Base-by-base conservation (phyloP, 2,329 filamentous ascomycete species). In the Neofusicoccum cordaticola region DNA sequence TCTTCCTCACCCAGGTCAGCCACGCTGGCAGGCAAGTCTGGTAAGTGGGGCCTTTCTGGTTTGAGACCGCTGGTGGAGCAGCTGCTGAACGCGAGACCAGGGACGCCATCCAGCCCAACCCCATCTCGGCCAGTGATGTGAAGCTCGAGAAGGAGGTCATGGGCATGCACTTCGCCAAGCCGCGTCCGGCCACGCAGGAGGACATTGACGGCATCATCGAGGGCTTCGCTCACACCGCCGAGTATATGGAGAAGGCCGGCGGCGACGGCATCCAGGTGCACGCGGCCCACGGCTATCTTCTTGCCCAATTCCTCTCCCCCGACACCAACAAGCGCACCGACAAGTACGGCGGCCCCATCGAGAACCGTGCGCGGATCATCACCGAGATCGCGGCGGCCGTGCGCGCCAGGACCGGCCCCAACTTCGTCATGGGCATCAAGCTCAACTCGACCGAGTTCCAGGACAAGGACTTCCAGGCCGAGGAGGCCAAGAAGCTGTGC, bases 11-110 rank as follows among this genome's bases (percentile, higher is more conserved):
- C 5, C 87, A 90, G 71, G 79, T 90, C 66, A 83, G 81, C 66
- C 88, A 90, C 71, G 86, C 88, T 0, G 88, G 88, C n/a, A 80
- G 87, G 0, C 86, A 89, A 71, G 80, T 80, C 27, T 65, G 63
- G 63, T 65, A 52, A 37, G 63, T 47, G 6, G 8, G 19, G 4
- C 1, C 4, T 31, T 2, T 19, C 22, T 5, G 9, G 15, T 5
- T 7, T 6, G 2, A 3, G 31, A 12, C 5, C 3, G 12, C 15
- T 17, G 17, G 48, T 15, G 34, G 35, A n/a, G 19, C 44, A 50
- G 34, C 12, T 45, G n/a, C 52, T 64, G 34, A 64, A 31, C 35
- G 7, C 13, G 0, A 4, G 37, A 27, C n/a, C 13, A 69, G 75
- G 15, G 67, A 73, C 7, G 68, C 67, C 4, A 75, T 84, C 34